A percentile compares a stretch with the other conserved stretches of the same genome.
phyloP scores from a whole-genome alignment of 352 stramenopile species.

The Phytopythium sindhum region DNA sequence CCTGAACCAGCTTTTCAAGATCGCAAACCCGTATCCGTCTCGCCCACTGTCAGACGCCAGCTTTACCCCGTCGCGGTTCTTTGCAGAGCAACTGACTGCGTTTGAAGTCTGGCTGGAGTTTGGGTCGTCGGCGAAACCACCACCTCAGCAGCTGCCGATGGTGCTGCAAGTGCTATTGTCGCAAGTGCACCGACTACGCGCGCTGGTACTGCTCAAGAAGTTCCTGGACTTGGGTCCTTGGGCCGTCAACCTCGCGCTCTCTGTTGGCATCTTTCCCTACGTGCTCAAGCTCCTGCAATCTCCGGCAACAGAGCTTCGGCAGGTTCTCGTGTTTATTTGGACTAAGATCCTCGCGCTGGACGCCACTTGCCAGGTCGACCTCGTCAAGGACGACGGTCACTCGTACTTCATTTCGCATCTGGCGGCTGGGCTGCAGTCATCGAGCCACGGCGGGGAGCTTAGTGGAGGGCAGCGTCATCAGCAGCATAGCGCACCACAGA shows the following conservation, averaged over 20 bases:
- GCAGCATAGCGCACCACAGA: conserved; percentile 2
- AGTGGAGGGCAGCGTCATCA: conserved; percentile 1
- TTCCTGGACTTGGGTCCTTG: conserved; percentile 95
- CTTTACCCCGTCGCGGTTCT: conserved; percentile 94
- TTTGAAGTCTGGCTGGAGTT: conserved; percentile 99
- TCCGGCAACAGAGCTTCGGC: conserved; percentile 93
- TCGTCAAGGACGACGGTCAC: conserved; percentile 96
- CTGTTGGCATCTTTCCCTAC: conserved; percentile 98
- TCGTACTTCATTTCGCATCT: conserved; percentile 96
- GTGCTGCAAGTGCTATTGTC: conserved; percentile 97
- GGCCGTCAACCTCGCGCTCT: conserved; percentile 90
- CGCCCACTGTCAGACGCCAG: conserved; percentile 28
- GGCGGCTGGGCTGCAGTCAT: conserved; percentile 54
- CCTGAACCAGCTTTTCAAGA: conserved; percentile 93
- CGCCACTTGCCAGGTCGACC: conserved; percentile 92
- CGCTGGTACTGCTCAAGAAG: conserved; percentile 93
- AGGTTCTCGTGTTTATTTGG: conserved; percentile 93
- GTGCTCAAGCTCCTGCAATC: conserved; percentile 97
- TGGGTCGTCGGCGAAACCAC: conserved; percentile 81
- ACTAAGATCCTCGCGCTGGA: conserved; percentile 96
- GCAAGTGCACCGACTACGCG: conserved; percentile 95
- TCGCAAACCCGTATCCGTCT: conserved; percentile 55
- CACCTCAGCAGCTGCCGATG: conserved; percentile 97
- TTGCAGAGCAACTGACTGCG: conserved; percentile 97
- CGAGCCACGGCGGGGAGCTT: conserved; percentile 11